Conservation (phyloP, 305 asterid genomes). For the Caryopteris hybrid region DNA sequence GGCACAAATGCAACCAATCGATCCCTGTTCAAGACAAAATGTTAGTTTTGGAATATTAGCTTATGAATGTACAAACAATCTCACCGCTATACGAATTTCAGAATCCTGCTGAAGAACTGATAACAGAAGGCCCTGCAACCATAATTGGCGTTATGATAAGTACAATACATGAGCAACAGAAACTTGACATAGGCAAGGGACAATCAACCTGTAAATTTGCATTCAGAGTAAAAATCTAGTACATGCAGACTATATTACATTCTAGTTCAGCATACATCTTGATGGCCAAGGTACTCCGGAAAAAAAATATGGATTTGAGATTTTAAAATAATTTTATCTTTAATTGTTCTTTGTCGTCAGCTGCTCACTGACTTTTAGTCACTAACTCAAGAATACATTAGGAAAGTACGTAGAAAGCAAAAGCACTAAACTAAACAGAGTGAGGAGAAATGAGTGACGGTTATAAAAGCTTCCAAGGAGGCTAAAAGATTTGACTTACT, state of each 20-base stretch:
- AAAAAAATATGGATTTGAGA: not conserved
- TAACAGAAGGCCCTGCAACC: constrained; percentile 74
- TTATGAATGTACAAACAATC: constrained; percentile 19
- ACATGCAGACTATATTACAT: no score
- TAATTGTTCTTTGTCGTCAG: not conserved
- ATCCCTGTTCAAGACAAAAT: not conserved
- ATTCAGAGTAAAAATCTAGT: no score
- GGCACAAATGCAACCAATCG: not conserved
- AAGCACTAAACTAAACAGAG: not conserved
- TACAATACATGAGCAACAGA: not conserved
- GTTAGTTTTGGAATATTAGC: not conserved
- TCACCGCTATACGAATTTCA: constrained; percentile 89
- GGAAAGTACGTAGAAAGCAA: not conserved
- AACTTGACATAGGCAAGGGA: not conserved
- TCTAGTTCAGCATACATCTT: no score
- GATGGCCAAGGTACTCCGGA: no score
- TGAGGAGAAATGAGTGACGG: not conserved
- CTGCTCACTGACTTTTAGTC: constrained; percentile 5
- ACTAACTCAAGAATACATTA: constrained; percentile 6
- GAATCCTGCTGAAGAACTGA: constrained; percentile 91
- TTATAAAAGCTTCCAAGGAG: not conserved
- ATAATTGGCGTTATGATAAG: constrained; percentile 16
- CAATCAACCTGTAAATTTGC: not conserved
- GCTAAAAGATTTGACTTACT: constrained; percentile 41
- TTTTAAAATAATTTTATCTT: not conserved